Conservation (phyloP, 805 yeast species). For the Candida takata region DNA sequence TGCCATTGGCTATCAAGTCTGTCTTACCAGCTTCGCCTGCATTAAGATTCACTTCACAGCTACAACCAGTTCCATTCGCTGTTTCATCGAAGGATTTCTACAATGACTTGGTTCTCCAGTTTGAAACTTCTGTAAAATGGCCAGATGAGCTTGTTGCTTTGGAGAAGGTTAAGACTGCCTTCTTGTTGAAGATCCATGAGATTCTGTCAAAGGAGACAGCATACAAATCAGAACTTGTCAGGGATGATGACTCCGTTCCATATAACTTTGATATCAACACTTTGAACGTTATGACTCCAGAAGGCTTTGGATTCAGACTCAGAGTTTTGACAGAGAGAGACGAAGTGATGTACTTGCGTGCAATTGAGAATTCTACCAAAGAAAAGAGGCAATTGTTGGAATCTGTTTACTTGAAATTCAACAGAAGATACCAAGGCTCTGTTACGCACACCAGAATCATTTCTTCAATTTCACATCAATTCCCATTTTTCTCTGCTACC, state of each 20-base stretch:
- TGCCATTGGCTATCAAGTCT: constrained; percentile 69
- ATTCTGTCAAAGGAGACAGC: constrained; percentile 37
- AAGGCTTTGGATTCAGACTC: constrained; percentile 80
- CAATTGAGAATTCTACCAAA: constrained; percentile 57
- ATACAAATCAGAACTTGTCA: constrained; percentile 53
- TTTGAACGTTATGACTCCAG: constrained; percentile 70
- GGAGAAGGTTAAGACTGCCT: constrained; percentile 88
- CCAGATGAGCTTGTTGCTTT: constrained; percentile 84
- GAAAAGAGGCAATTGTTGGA: constrained; percentile 54
- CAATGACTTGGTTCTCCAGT: constrained; percentile 75
- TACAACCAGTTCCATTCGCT: constrained; percentile 80
- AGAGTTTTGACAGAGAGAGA: constrained; percentile 81
- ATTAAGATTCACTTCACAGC: constrained; percentile 66
- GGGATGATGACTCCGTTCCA: constrained; percentile 59
- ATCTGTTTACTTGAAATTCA: constrained; percentile 55
- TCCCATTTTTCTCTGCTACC: constrained; percentile 67
- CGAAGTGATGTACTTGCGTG: constrained; percentile 63
- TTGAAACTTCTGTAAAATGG: constrained; percentile 90
- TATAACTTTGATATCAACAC: constrained; percentile 51
- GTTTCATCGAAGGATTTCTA: constrained; percentile 68
- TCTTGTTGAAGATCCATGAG: constrained; percentile 63
- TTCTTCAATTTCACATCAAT: constrained; percentile 61
- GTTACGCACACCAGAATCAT: constrained; percentile 80
- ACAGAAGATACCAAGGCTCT: constrained; percentile 54
- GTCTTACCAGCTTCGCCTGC: constrained; percentile 69